These are phyloP conservation scores for Haplosporangium gracile DNA, from an alignment of 192 early-diverging fungal species.

Conservation along the genomic window DNA sequence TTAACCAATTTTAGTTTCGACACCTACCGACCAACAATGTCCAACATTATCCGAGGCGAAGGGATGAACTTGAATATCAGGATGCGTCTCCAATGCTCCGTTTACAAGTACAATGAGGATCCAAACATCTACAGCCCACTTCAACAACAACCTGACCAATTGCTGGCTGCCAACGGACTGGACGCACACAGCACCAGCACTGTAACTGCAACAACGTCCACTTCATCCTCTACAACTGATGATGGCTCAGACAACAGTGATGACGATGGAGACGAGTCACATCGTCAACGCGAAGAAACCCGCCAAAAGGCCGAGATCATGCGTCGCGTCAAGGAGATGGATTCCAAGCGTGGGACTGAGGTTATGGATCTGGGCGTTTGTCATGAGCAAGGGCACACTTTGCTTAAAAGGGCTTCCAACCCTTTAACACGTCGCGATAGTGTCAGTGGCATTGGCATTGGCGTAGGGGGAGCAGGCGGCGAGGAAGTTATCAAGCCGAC, in stretches of 20 bases:
- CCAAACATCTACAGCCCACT: constrained; percentile 14
- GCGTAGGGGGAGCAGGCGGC: not conserved
- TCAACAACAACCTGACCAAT: not conserved
- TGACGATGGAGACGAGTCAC: not conserved
- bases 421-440: not conserved
- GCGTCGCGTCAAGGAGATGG: constrained; percentile 49
- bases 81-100: constrained; percentile 88
- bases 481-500: constrained; percentile 54
- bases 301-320: constrained; percentile 15
- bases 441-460: not conserved
- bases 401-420: constrained; percentile 25
- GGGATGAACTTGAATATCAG: constrained; percentile 87
- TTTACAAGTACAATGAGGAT: constrained; percentile 65
- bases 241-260: constrained; percentile 6
- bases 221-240: not conserved
- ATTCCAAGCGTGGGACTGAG: constrained; percentile 40
- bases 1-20: constrained; percentile 88
- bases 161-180: not conserved
- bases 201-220: not conserved
- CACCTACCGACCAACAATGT: constrained; percentile 66
- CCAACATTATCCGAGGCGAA: constrained; percentile 55
- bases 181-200: not conserved
- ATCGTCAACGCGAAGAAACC: not conserved
- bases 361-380: constrained; percentile 38
- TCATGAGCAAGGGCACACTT: constrained; percentile 33